A percentile compares a stretch with the other conserved stretches of the same genome.
phyloP scores from a whole-genome alignment of 192 early-diverging fungal species.

The Rhizophagus sp. region DNA sequence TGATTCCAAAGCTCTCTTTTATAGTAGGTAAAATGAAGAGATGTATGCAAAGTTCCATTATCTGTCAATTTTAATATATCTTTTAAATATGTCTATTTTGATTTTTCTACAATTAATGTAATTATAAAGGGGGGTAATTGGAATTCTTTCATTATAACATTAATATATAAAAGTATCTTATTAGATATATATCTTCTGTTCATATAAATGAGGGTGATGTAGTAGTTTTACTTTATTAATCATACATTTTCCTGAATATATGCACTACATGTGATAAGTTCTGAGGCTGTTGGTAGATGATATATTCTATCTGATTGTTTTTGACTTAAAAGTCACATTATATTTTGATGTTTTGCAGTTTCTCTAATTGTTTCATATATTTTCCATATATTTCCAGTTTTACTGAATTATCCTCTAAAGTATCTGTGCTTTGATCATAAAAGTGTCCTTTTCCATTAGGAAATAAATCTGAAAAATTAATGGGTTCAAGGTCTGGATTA shows the following conservation, averaged over 20 bases:
- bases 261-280: background rate
- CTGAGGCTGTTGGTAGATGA: background rate
- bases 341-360: slow-evolving; percentile 9
- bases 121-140: background rate
- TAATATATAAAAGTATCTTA: background rate
- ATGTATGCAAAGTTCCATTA: background rate
- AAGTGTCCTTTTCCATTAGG: slow-evolving; percentile 1
- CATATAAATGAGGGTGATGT: background rate
- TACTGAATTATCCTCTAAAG: background rate
- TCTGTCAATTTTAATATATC: background rate
- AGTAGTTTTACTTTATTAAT: slow-evolving; percentile 1
- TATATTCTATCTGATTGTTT: background rate
- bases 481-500: slow-evolving; percentile 13
- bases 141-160: background rate
- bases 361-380: slow-evolving; percentile 6
- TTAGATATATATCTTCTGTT: slow-evolving; percentile 3
- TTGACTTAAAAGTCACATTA: background rate
- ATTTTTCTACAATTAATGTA: background rate
- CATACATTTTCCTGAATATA: background rate
- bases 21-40: background rate
- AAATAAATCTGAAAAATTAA: slow-evolving; percentile 5
- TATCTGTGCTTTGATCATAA: background rate
- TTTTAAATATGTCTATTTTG: background rate
- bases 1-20: background rate
- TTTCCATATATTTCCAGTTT: slow-evolving; percentile 9